A percentile compares a stretch with the other conserved stretches of the same genome.
Evolutionary conservation across 1,284 basidiomycete species (phyloP).

Genomic region (Ustilago shanxiensis): DNA sequence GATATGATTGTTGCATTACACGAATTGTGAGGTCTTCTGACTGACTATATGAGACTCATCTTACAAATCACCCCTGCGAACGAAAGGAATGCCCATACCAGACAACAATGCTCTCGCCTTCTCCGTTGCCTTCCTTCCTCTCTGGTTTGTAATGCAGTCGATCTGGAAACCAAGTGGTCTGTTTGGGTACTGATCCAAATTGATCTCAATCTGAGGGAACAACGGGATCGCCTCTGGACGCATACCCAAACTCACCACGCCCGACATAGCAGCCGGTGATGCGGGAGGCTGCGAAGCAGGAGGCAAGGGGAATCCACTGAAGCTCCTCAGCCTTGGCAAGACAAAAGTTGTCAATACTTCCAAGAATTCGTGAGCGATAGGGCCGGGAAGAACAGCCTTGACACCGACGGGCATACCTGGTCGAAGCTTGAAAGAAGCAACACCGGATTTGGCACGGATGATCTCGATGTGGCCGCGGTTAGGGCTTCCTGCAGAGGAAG

Average conservation of each 20-base stretch:
- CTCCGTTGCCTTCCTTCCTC: conserved; percentile 64
- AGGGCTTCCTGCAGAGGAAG: neutral
- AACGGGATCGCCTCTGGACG: conserved; percentile 85
- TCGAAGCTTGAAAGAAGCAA: conserved; percentile 86
- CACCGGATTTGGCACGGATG: conserved; percentile 81
- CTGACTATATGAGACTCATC: neutral
- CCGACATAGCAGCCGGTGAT: conserved; percentile 79
- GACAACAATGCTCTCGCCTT: conserved; percentile 63
- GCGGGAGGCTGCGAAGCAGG: conserved; percentile 70
- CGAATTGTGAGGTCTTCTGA: neutral
- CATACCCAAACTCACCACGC: conserved; percentile 90
- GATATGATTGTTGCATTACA: neutral
- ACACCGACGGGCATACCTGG: conserved; percentile 85
- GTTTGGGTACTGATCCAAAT: conserved; percentile 68
- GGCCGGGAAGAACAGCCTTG: conserved; percentile 89
- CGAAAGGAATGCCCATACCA: conserved; percentile 67
- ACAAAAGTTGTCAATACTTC: conserved; percentile 92
- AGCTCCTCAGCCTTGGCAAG: conserved; percentile 90
- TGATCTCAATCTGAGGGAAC: conserved; percentile 77
- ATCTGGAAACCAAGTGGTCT: conserved; percentile 67
- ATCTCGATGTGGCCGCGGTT: conserved; percentile 76
- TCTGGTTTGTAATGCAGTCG: conserved; percentile 68
- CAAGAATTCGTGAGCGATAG: conserved; percentile 93
- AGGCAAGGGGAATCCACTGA: conserved; percentile 82
- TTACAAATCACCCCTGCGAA: conserved; percentile 61